Evolutionary conservation across 179 eudicot genomes (phyloP), one percentile per base, ranked within the genome.

Genomic region (Actinidia chinensis): DNA sequence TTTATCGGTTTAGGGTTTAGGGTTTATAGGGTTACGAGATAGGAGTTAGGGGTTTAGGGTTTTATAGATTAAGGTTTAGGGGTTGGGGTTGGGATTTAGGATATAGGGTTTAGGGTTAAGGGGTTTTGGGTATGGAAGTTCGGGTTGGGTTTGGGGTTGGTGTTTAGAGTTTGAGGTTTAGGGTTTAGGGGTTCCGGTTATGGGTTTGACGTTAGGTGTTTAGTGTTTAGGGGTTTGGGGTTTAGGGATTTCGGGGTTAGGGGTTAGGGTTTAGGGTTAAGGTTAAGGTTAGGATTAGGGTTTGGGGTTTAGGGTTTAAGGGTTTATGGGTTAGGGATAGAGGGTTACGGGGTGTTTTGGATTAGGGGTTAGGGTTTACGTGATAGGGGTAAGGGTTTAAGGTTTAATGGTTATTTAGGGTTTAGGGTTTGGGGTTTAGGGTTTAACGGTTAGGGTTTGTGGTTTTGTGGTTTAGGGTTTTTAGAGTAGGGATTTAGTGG

Each of bases 381-480:
- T 61, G 66, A 28, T 67, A 33, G 79, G 79, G 73, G 51, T 77
- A 51, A 46, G n/a, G n/a, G n/a, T n/a, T n/a, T n/a, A n/a, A n/a
- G n/a, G n/a, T 63, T 73, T 73, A 15, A 52, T 17, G 58, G 58
- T 52, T 52, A 73, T 67, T 51, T 52, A 51, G 73, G 79, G 79
- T 77, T 66, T 67, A 51, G 73, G 79, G 79, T 77, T 77, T 77
- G 67, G 64, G 79, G 79, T 77, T 65, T 51, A 54, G 66, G 80
- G 80, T 68, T 68, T 40, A 51, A 73, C 73, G 72, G 66, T 66
- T 48, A 28, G 73, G 79, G 72, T 66, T 77, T 48, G n/a, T 2
- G 63, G 79, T 72, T 50, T 65, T 50, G 4, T 58, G 79, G 79
- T 61, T 64, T 64, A 22, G 46, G 79, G 79, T 64, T 76, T 65